Percentiles rank a stretch among this genome's conserved stretches.
These are phyloP conservation scores for Wickerhamiella vanderwaltii DNA, from an alignment of 805 yeast species.

Conservation along the genomic window DNA sequence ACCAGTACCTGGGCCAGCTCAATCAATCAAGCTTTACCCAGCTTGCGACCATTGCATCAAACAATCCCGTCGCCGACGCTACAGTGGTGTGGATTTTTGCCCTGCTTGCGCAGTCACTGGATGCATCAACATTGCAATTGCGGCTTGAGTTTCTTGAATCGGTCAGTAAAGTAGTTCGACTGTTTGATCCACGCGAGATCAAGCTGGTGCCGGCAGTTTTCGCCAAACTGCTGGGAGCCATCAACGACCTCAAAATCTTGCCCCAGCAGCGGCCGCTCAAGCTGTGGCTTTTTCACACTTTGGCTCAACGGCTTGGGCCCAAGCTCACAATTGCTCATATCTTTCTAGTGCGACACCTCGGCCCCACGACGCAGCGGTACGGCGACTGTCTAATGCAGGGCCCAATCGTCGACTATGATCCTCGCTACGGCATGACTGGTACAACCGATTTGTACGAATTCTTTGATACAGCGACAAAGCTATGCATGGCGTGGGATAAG, in stretches of 20 bases:
- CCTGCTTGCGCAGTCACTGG: not conserved
- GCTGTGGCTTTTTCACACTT: slow-evolving; percentile 25
- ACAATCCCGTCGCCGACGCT: not conserved
- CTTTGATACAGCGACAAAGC: not conserved
- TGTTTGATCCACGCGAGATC: not conserved
- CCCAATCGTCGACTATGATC: slow-evolving; percentile 5
- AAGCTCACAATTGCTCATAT: slow-evolving; percentile 9
- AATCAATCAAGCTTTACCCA: not conserved
- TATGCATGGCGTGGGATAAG: not conserved
- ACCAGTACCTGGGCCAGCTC: not conserved
- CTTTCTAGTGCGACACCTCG: not conserved
- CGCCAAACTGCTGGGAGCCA: not conserved
- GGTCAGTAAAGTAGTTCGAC: not conserved
- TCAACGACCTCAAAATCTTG: slow-evolving; percentile 29
- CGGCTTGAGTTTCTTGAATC: not conserved
- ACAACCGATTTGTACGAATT: not conserved
- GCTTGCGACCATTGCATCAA: not conserved
- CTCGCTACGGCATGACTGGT: not conserved
- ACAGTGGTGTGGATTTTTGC: slow-evolving; percentile 2
- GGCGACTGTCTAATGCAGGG: not conserved
- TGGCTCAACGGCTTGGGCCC: slow-evolving; percentile 24
- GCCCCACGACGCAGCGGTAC: not conserved
- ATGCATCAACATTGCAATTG: slow-evolving; percentile 1
- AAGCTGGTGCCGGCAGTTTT: not conserved
- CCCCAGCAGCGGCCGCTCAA: slow-evolving; percentile 31